A percentile compares a stretch with the other conserved stretches of the same genome.
phyloP scores from a whole-genome alignment of 495 filamentous ascomycete species.

The Astrothelium macrocarpum region DNA sequence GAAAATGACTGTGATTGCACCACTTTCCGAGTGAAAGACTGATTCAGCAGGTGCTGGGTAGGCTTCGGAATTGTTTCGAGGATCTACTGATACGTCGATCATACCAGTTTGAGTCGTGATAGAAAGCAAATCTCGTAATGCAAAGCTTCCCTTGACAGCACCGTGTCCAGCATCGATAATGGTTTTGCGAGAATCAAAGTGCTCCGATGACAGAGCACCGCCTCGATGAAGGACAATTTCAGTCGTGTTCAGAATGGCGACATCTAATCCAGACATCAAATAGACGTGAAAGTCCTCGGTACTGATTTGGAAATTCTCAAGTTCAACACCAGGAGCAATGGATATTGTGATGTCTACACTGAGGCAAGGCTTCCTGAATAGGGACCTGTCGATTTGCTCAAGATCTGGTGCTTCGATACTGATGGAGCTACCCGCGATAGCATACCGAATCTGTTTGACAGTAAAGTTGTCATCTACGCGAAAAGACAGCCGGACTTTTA shows the following conservation, averaged over 20 bases:
- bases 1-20: constrained; percentile 22
- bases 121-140: constrained; percentile 23
- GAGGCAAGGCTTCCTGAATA: not conserved
- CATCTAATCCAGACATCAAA: not conserved
- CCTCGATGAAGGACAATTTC: not conserved
- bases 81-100: constrained; percentile 25
- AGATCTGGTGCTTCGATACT: not conserved
- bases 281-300: not conserved
- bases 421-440: not conserved
- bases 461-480: not conserved
- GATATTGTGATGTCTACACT: not conserved
- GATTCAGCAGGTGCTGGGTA: constrained; percentile 21
- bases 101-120: constrained; percentile 23
- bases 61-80: constrained; percentile 14
- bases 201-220: not conserved
- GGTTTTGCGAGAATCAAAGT: constrained; percentile 21
- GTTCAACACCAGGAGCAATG: not conserved
- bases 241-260: not conserved
- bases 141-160: constrained; percentile 24
- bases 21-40: constrained; percentile 16
- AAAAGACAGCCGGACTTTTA: not conserved
- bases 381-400: not conserved
- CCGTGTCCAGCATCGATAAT: constrained; percentile 22
- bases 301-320: not conserved
- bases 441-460: not conserved